phyloP scores from a whole-genome alignment of 192 early-diverging fungal genomes.

The Mortierella antarctica region DNA sequence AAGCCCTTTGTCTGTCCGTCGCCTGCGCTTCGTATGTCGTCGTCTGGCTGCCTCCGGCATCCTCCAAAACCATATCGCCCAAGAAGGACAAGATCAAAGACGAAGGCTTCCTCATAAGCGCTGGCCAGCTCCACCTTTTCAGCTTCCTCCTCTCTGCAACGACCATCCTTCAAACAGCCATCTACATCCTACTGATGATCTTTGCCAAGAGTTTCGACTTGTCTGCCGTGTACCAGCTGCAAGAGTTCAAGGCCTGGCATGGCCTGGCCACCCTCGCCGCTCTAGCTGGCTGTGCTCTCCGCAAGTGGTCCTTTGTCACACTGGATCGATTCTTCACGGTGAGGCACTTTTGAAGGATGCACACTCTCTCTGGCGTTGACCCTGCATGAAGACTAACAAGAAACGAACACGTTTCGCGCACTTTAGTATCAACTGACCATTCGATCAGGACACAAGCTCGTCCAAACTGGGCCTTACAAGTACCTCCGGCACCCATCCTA shows the following conservation, averaged over 20 bases:
- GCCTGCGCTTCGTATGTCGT: not conserved
- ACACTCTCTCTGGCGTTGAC: no score
- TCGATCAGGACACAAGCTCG: conserved; percentile 9
- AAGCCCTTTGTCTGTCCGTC: conserved; percentile 2
- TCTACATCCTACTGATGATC: conserved; percentile 1
- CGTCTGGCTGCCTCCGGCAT: not conserved
- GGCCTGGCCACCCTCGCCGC: not conserved
- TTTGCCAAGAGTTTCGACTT: not conserved
- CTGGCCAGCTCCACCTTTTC: not conserved
- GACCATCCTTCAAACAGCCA: not conserved
- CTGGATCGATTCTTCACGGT: conserved; percentile 35
- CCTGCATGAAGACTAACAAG: no score
- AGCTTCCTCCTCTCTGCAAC: not conserved
- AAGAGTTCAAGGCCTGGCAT: conserved; percentile 15
- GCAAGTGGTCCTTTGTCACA: conserved; percentile 36
- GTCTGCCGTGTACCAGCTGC: not conserved
- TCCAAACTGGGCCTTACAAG: conserved; percentile 15
- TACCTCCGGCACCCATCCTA: conserved; percentile 26
- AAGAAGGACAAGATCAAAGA: conserved; percentile 8
- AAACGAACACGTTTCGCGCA: not conserved
- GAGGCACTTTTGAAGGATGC: not conserved
- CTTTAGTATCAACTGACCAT: conserved; percentile 28
- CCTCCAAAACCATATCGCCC: conserved; percentile 5
- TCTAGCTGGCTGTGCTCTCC: not conserved
- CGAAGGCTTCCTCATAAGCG: not conserved